These are phyloP conservation scores for Acacia confusa DNA, from an alignment of 306 rosid species.

Conservation along the genomic window DNA sequence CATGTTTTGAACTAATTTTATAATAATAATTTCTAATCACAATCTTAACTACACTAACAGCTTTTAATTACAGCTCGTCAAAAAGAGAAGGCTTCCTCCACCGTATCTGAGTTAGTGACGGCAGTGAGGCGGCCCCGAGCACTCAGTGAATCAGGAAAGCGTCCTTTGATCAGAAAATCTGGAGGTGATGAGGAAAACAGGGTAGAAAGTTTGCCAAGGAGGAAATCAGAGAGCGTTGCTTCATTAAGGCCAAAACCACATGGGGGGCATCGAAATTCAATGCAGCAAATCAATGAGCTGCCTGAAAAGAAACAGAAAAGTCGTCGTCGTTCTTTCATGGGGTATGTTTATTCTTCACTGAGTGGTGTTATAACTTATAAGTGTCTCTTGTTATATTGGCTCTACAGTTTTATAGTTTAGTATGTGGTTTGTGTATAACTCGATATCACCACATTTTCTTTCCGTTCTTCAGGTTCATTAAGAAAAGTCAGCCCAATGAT, in stretches of 20 bases:
- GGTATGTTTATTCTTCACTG: conserved; percentile 49
- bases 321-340: conserved; percentile 75
- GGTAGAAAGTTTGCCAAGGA: conserved; percentile 38
- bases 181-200: conserved; percentile 42
- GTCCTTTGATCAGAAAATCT: conserved; percentile 59
- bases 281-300: conserved; percentile 68
- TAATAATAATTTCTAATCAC: background rate
- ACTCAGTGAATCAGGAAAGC: conserved; percentile 72
- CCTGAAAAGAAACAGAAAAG: conserved; percentile 73
- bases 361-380: background rate
- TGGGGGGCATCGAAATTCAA: conserved; percentile 43
- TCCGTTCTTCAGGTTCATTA: conserved; percentile 49
- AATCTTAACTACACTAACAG: conserved; percentile 21
- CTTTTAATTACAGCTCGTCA: conserved; percentile 74
- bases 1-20: background rate
- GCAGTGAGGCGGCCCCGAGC: conserved; percentile 92
- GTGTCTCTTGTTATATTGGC: background rate
- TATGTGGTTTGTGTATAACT: background rate
- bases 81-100: conserved; percentile 71
- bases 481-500: conserved; percentile 52
- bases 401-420: background rate
- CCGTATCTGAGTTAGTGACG: conserved; percentile 68
- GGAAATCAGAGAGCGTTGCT: conserved; percentile 65
- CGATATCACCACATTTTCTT: background rate
- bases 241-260: conserved; percentile 50